phyloP scores from a whole-genome alignment of 2,329 filamentous ascomycete species.

The Talaromyces albobiverticillius region DNA sequence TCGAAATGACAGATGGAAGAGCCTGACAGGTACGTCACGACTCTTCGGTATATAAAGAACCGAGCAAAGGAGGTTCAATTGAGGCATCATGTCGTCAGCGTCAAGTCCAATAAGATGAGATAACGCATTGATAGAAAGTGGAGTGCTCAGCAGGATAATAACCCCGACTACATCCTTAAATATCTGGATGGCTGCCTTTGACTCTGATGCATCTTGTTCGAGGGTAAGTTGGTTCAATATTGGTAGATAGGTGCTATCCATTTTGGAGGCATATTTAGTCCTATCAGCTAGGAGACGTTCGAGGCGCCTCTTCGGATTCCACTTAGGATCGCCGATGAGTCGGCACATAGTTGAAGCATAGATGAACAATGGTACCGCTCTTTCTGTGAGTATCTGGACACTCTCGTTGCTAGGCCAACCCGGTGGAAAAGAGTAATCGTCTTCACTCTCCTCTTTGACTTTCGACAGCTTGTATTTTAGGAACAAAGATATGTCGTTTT shows the following conservation, averaged over 20 bases:
- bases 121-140: conserved; percentile 21
- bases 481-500: conserved; percentile 26
- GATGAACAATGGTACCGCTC: conserved; percentile 23
- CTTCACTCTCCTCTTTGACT: conserved; percentile 1
- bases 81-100: conserved; percentile 7
- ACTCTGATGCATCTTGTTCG: conserved; percentile 14
- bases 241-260: conserved; percentile 27
- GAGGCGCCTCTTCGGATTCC: conserved; percentile 15
- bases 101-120: conserved; percentile 14
- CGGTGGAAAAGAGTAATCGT: conserved; percentile 9
- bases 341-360: conserved; percentile 20
- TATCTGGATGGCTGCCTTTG: conserved; percentile 12
- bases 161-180: conserved; percentile 23
- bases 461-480: conserved; percentile 18
- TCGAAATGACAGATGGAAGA: conserved; percentile 30
- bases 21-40: neutral
- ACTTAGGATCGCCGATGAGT: conserved; percentile 20
- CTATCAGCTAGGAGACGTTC: neutral
- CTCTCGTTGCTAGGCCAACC: conserved; percentile 24
- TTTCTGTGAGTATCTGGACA: conserved; percentile 25
- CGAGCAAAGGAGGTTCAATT: neutral
- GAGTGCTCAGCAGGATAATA: conserved; percentile 21
- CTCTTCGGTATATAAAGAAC: neutral
- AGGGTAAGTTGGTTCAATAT: conserved; percentile 22
- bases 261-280: conserved; percentile 15